Base-by-base conservation (phyloP, 148 eudicot genomes). In the Vaccinium macrocarpon region DNA sequence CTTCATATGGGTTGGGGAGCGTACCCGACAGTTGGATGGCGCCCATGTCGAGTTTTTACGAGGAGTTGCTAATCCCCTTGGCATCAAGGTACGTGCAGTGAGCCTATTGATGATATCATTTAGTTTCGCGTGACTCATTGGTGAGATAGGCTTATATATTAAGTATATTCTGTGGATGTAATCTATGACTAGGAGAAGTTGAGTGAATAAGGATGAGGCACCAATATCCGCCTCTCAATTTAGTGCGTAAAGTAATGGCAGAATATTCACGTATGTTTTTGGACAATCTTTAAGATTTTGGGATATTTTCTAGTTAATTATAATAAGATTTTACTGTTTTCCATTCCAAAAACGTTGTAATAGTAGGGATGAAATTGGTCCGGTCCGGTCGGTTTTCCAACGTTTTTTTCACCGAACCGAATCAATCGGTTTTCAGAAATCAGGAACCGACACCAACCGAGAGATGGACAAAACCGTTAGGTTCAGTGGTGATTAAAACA, bases 11-110 rank as follows among this genome's bases (percentile, higher is more conserved):
- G 81, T 76, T 83, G 85, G 85, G 35, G 85, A 83, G 38, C 64
- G 85, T 21, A 83, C 85, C 38, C 68, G 85, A 8, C 85, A 83
- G n/a, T 66, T 83, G 25, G 85, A 83, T 12, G 85, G 85, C 9
- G 85, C 85, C 27, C 85, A 83, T 74, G 56, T 76, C 3, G 79
- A 76, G 79, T 76, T 76, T 49, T 8, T 76, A 49, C 23, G 55
- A 76, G 79, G 79, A 76, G 56, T 76, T 48, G 79, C 35, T 23
- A 76, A 76, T 76, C 79, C 79, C 79, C 27, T 76, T 48, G 79
- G 79, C 55, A 76, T 76, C 32, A 76, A 76, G 79, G 78, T 75
- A 46, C 21, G 48, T 48, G 27, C 53, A 75, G 9, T 21, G 27
- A 8, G 23, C 48, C 23, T 0, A 5, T 42, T 42, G 46, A 42